Base-by-base conservation (phyloP, 2,329 filamentous ascomycete species). In the Metarhizium sp. region DNA sequence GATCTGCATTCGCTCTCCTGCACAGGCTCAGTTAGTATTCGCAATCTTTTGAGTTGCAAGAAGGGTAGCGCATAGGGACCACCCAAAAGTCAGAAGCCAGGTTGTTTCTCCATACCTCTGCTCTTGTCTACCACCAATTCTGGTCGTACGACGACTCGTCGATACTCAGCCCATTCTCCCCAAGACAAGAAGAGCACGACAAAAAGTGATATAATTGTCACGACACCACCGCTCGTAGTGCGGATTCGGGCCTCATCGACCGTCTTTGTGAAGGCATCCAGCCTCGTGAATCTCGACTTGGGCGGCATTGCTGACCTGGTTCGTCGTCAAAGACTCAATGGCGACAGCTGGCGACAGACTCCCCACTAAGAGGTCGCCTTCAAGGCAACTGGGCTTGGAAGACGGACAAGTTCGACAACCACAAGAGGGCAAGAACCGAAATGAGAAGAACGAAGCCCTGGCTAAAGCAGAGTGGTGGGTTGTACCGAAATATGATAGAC, bases 191-290 rank as follows among this genome's bases (percentile, higher is more conserved):
- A 96, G 48, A 97, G 68, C 54, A 99, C 90, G 53, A 96, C 81
- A 52, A 99, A 71, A 65, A 99, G 77, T 58, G 92, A 96, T 62
- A 87, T 81, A 64, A 99, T 91, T 55, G 94, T 99, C 66, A 99
- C 90, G 63, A 99, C 84, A 62, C 94, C 94, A 61, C 94, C 94
- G 2, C 91, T 96, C 6, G 92, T 96, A 36, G 94, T 99, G 66
- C 95, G 88, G 69, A 99, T 85, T 65, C 94, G 85, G 62, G 95
- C 94, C 84, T 99, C 94, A 72, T 99, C 94, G 64, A 99, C 94
- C 13, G 94, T 99, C 76, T 99, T 99, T 52, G 92, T 96, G 71
- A 99, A 99, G 79, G 94, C 94, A 74, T 99, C 94, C 61, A 99
- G 89, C 82, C 87, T 87, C 58, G 89, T 96, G 70, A 99, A 96